These are phyloP conservation scores for Talaromyces sp. DNA, from an alignment of 2,329 filamentous ascomycete genomes.

Conservation along the genomic window DNA sequence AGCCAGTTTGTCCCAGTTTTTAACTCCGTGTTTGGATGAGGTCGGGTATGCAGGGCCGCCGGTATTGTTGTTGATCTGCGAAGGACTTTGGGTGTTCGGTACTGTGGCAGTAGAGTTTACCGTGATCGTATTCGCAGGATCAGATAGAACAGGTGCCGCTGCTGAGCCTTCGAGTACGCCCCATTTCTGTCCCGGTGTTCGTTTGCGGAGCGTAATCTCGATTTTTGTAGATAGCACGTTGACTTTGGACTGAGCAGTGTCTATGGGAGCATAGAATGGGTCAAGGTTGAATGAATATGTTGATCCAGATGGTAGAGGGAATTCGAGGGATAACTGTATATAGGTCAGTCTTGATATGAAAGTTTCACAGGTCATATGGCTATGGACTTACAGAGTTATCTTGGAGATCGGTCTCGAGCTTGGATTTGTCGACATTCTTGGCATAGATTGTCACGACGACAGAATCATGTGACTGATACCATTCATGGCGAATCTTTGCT, in stretches of 20 bases:
- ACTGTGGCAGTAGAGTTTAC: constrained; percentile 10
- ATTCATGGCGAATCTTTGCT: constrained; percentile 62
- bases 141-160: constrained; percentile 20
- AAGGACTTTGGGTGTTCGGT: constrained; percentile 1
- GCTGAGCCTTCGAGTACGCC: constrained; percentile 49
- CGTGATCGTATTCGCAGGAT: constrained; percentile 13
- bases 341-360: constrained; percentile 5
- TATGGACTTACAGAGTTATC: constrained; percentile 38
- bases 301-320: constrained; percentile 50
- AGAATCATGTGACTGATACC: constrained; percentile 60
- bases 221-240: constrained; percentile 72
- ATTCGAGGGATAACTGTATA: constrained; percentile 51
- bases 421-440: constrained; percentile 58
- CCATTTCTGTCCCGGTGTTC: constrained; percentile 63
- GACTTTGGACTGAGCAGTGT: constrained; percentile 55
- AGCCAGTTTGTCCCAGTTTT: constrained; percentile 85
- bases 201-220: constrained; percentile 69
- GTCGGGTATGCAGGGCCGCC: constrained; percentile 68
- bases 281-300: constrained; percentile 59
- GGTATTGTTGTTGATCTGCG: constrained; percentile 14
- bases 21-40: constrained; percentile 74
- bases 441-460: constrained; percentile 62
- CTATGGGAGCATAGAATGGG: constrained; percentile 63
- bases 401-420: constrained; percentile 49
- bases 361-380: background rate